Percentiles rank a stretch among this genome's conserved stretches.
Conservation (phyloP, 2,329 filamentous ascomycete species). For the Bertia moriformis region DNA sequence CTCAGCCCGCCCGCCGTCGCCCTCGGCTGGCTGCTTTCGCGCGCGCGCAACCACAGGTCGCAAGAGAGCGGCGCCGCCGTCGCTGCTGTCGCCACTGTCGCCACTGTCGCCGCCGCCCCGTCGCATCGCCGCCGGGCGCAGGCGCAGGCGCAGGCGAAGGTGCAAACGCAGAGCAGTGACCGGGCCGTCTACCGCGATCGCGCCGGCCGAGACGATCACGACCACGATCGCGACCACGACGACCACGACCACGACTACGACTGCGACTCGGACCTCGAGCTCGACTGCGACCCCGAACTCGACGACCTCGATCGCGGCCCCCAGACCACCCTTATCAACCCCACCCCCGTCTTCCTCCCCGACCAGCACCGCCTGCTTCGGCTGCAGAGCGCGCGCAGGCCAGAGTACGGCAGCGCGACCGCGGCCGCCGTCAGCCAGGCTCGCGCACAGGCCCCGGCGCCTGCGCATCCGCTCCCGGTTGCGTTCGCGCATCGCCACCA, state of each 20-base stretch:
- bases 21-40: constrained; percentile 2
- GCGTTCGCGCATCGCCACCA: not conserved
- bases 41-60: constrained; percentile 5
- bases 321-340: not conserved
- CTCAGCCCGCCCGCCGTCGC: constrained; percentile 16
- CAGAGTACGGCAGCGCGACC: not conserved
- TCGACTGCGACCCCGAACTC: no score
- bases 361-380: not conserved
- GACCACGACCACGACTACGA: not conserved
- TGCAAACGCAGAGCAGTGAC: not conserved
- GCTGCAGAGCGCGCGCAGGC: not conserved
- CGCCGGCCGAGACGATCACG: not conserved
- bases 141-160: not conserved
- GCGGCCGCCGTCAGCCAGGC: no score
- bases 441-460: no score
- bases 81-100: not conserved
- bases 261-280: not conserved
- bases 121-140: not conserved
- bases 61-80: no score
- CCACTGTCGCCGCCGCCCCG: no score
- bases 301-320: no score
- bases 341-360: not conserved
- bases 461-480: not conserved
- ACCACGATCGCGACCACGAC: not conserved
- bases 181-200: not conserved